Evolutionary conservation across 345 rosid species (phyloP).

Genomic region (Eucalyptus erythrocorys): DNA sequence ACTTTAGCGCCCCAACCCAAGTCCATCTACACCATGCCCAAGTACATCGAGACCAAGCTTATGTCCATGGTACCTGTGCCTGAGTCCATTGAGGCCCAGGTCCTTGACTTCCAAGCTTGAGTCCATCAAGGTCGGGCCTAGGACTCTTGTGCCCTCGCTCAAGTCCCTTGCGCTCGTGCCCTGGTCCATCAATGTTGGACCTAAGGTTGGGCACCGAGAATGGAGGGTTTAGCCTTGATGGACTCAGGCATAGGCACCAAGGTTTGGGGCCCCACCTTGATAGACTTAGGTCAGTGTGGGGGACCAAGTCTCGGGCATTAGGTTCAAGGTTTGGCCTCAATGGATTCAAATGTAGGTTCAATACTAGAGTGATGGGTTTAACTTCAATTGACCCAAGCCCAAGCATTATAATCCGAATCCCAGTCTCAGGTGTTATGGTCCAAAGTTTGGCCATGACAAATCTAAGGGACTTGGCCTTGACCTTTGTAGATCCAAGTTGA

Average conservation of each 20-base stretch:
- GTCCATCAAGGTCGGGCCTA: accelerated
- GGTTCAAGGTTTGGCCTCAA: too few relatives aligned
- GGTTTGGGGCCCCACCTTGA: accelerated
- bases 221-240: neutral
- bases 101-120: neutral
- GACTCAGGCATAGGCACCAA: neutral
- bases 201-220: neutral
- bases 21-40: neutral
- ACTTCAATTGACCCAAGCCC: too few relatives aligned
- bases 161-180: accelerated
- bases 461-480: too few relatives aligned
- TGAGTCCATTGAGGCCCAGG: neutral
- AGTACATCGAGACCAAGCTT: neutral
- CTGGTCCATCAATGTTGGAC: neutral
- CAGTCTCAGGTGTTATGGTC: too few relatives aligned
- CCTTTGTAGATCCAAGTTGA: accelerated
- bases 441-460: accelerated
- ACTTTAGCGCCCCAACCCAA: too few relatives aligned
- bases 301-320: too few relatives aligned
- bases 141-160: accelerated
- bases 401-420: accelerated
- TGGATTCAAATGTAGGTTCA: too few relatives aligned
- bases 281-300: too few relatives aligned
- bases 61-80: accelerated
- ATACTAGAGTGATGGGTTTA: accelerated